phyloP scores from a whole-genome alignment of 352 stramenopile species.

The Pythium sp. region DNA sequence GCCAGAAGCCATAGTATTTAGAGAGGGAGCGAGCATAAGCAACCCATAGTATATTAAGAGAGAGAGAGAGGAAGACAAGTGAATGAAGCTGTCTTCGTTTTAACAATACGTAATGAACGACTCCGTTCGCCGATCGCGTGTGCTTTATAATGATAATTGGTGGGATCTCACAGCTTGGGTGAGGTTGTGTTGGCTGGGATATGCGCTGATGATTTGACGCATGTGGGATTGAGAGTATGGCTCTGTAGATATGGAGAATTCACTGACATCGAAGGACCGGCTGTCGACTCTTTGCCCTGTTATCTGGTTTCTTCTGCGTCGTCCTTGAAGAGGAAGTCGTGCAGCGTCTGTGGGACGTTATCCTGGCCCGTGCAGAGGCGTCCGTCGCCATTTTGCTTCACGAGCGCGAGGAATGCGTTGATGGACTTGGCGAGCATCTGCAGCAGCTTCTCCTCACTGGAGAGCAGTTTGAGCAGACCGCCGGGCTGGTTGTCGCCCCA shows the following conservation, averaged over 20 bases:
- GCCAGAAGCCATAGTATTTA: neutral
- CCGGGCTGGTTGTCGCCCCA: slow-evolving; percentile 7
- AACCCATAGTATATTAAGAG: neutral
- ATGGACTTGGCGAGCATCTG: slow-evolving; percentile 6
- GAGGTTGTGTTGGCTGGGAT: neutral
- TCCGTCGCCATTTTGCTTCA: neutral
- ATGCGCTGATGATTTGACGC: neutral
- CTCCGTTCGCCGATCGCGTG: neutral
- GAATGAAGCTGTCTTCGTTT: neutral
- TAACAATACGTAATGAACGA: neutral
- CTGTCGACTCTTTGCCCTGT: neutral
- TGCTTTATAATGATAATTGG: neutral
- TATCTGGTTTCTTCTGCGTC: neutral
- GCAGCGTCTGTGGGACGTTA: slow-evolving; percentile 3
- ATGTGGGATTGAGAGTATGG: neutral
- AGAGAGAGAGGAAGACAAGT: neutral
- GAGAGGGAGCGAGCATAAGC: neutral
- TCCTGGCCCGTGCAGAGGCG: slow-evolving; percentile 1
- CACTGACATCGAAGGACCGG: too few relatives aligned
- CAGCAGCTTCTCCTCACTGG: neutral
- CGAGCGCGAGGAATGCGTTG: slow-evolving; percentile 7
- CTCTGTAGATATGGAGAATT: neutral
- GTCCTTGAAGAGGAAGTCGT: slow-evolving; percentile 6
- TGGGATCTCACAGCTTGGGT: neutral
- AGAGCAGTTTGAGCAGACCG: slow-evolving; percentile 4